A percentile compares a stretch with the other conserved stretches of the same genome.
Conservation (phyloP, 345 rosid species). For the Arabidopsis thaliana region TAIR10.1 NC_003076.8:24540501-24541000, state of each 20-base stretch:
- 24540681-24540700: conserved; percentile 32
- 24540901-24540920: background rate
- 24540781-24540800: conserved; percentile 46
- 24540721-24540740: conserved; percentile 41
- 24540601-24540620: conserved; percentile 42
- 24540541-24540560: conserved; percentile 47
- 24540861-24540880: background rate
- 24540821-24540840: conserved; percentile 1
- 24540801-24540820: conserved; percentile 18
- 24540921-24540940: conserved; percentile 23
- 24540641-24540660: background rate
- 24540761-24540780: conserved; percentile 42
- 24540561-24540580: conserved; percentile 47
- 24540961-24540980: conserved; percentile 24
- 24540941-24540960: conserved; percentile 37
- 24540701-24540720: conserved; percentile 27
- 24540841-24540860: background rate
- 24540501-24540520: conserved; percentile 43
- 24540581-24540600: conserved; percentile 45
- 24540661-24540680: background rate
- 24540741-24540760: conserved; percentile 40
- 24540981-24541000: conserved; percentile 20
- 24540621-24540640: conserved; percentile 9
- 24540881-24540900: conserved; percentile 31
- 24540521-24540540: conserved; percentile 42